Evolutionary conservation across 2,329 filamentous ascomycete genomes (phyloP).

Genomic region (Xylaria sp.): DNA sequence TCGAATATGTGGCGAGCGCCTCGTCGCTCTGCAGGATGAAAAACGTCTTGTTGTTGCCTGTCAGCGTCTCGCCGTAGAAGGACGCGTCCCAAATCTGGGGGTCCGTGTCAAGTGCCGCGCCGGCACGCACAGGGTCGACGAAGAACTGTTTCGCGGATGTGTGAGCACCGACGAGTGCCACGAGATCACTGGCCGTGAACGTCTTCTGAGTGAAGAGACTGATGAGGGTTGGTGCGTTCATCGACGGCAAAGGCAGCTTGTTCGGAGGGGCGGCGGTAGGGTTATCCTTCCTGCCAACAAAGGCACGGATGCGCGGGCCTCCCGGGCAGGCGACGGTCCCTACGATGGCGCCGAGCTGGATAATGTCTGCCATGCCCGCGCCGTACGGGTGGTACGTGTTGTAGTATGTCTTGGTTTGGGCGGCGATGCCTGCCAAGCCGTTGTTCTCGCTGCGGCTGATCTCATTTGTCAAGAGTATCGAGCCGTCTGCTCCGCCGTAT

Average conservation of each 20-base stretch:
- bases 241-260: conserved; percentile 57
- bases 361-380: conserved; percentile 65
- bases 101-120: conserved; percentile 59
- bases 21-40: conserved; percentile 51
- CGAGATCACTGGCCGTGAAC: conserved; percentile 60
- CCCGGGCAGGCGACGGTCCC: conserved; percentile 63
- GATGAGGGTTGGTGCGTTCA: conserved; percentile 56
- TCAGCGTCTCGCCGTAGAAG: conserved; percentile 60
- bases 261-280: conserved; percentile 54
- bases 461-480: conserved; percentile 58
- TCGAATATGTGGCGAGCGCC: conserved; percentile 42
- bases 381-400: conserved; percentile 52
- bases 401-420: conserved; percentile 53
- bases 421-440: conserved; percentile 58
- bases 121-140: conserved; percentile 54
- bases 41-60: conserved; percentile 45
- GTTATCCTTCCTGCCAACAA: conserved; percentile 61
- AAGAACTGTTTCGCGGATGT: conserved; percentile 60
- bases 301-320: conserved; percentile 62
- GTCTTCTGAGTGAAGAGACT: conserved; percentile 62
- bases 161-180: conserved; percentile 67
- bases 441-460: conserved; percentile 55
- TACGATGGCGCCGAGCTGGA: conserved; percentile 61
- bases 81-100: conserved; percentile 61
- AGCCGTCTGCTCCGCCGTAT: conserved; percentile 60